Evolutionary conservation across 1,139 yeast genomes (phyloP), one percentile per base, ranked within the genome.

Genomic region (Eremothecium cymbalariae): DNA sequence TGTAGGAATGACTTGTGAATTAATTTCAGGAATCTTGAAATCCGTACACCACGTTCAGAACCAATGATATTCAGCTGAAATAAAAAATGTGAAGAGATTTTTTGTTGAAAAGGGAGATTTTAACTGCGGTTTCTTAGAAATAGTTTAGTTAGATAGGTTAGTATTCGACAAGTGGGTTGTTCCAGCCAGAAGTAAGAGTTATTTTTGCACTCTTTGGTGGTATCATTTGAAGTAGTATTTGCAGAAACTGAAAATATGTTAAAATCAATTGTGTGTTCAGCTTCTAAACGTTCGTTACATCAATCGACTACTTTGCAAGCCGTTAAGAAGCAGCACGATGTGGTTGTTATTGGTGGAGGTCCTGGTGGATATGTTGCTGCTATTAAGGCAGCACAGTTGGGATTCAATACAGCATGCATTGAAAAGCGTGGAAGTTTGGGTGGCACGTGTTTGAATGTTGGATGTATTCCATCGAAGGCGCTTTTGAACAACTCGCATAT

Each of bases 311-410:
- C 25, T 13, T 27, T 40, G 34, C 25, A 32, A 26, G 42, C 44
- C 21, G 45, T 37, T 13, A 47, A 47, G 37, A 54, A 72, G 70
- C 74, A 83, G 60, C 93, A 84, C 60, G 98, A 90, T 56, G 76
- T 88, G 40, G 94, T 88, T 38, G 85, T 93, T 50, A 82, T 93
- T 57, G 99, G 99, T 50, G 98, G 96, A 54, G 99, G 99, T 40
- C 99, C 99, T 47, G 99, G 97, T 63, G 99, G 99, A 45, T 83
- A 83, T 58, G 94, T 93, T 49, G 97, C 97, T 39, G 98, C 99
- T 56, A 93, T 93, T 62, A 88, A 85, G 65, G 96, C 96, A 40
- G 98, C 98, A 34, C 99, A 93, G 68, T 71, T 86, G 43, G 97
- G 97, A 25, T 71, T 72, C 51, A 79, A 86, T 63, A 85, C 96